A percentile compares a stretch with the other conserved stretches of the same genome.
phyloP scores from a whole-genome alignment of 495 filamentous ascomycete species.

The Endocarpon pusillum region DNA sequence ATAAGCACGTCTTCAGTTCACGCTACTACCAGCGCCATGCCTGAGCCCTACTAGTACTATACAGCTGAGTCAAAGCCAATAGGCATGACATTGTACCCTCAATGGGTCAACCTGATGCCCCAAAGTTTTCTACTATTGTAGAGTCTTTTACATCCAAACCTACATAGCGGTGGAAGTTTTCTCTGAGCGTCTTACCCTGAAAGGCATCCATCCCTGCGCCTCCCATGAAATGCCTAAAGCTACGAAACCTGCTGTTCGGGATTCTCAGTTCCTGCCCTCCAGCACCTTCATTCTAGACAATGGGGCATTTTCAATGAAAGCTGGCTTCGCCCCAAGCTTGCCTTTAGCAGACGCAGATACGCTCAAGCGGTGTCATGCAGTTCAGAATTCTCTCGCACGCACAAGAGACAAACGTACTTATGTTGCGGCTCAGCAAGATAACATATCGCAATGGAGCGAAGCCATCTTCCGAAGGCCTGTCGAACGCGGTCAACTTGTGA shows the following conservation, averaged over 20 bases:
- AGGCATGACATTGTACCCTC: no score
- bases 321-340: slow-evolving; percentile 49
- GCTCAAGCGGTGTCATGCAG: slow-evolving; percentile 37
- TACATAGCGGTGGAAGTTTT: no score
- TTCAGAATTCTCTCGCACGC: slow-evolving; percentile 79
- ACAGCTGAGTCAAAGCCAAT: no score
- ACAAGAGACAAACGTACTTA: slow-evolving; percentile 63
- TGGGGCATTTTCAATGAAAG: slow-evolving; percentile 86
- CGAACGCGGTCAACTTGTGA: slow-evolving; percentile 89
- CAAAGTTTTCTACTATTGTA: no score
- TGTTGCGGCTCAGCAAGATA: slow-evolving; percentile 62
- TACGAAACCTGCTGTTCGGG: slow-evolving; percentile 15
- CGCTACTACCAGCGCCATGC: no score
- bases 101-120: no score
- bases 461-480: slow-evolving; percentile 75
- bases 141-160: no score
- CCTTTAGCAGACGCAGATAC: slow-evolving; percentile 22
- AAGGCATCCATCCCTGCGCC: no score
- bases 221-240: slow-evolving; percentile 10
- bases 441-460: slow-evolving; percentile 79
- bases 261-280: slow-evolving; percentile 28
- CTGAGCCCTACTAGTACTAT: no score
- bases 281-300: slow-evolving; percentile 84
- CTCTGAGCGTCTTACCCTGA: no score
- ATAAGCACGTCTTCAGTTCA: no score